A percentile compares a stretch with the other conserved stretches of the same genome.
Conservation (phyloP, 441 rosid genomes). For the Mallotus repandus region DNA sequence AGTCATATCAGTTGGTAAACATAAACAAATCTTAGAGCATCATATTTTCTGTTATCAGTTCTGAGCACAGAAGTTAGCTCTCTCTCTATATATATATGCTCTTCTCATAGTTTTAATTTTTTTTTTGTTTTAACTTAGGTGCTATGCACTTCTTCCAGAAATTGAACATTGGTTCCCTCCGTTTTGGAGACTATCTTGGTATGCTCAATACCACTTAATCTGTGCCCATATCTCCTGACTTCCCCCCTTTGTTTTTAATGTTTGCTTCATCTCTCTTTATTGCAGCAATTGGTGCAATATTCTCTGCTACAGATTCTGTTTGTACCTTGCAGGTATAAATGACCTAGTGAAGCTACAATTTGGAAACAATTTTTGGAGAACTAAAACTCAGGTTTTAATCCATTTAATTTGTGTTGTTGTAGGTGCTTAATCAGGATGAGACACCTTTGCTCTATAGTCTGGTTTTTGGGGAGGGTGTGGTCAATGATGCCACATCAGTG, state of each 20-base stretch:
- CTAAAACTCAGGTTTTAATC: not conserved
- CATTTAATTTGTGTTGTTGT: conserved; percentile 14
- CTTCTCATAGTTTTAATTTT: not conserved
- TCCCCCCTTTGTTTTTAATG: not conserved
- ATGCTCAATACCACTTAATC: conserved; percentile 14
- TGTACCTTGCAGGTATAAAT: conserved; percentile 84
- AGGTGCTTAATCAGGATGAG: conserved; percentile 93
- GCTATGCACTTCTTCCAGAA: conserved; percentile 71
- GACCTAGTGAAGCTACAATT: conserved; percentile 1
- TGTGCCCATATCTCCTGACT: not conserved
- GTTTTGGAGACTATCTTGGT: conserved; percentile 83
- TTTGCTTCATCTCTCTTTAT: conserved; percentile 21
- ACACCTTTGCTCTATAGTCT: conserved; percentile 83
- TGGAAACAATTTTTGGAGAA: conserved; percentile 13
- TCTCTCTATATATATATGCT: no score
- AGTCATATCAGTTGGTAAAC: conserved; percentile 70
- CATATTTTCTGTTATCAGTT: no score
- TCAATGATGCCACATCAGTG: conserved; percentile 91
- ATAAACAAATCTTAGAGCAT: not conserved
- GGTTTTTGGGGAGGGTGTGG: conserved; percentile 96
- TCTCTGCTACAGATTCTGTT: conserved; percentile 96
- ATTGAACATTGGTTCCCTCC: conserved; percentile 63
- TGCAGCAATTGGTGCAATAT: conserved; percentile 93
- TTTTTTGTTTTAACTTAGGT: conserved; percentile 41
- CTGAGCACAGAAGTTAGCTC: no score